Conservation (phyloP, 345 rosid species). For the Pseudoturritis turrita region DNA sequence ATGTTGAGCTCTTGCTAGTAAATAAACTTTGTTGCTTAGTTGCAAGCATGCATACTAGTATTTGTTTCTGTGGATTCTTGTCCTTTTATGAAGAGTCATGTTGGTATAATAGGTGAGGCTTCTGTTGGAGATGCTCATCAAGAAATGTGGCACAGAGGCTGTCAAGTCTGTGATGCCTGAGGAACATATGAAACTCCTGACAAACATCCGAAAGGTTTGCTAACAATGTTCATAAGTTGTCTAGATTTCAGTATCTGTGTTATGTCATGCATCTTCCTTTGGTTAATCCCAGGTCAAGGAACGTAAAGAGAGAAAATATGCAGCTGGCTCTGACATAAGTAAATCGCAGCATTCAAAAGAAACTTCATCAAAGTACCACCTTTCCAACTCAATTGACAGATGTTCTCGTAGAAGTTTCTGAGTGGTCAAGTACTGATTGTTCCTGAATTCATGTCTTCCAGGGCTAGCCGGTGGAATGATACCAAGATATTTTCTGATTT, state of each 20-base stretch:
- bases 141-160: conserved; percentile 89
- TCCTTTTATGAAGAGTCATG: conserved; percentile 9
- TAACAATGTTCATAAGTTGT: background rate
- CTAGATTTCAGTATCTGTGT: background rate
- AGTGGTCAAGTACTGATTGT: background rate
- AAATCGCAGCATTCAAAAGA: conserved; percentile 69
- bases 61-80: conserved; percentile 1
- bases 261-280: conserved; percentile 14
- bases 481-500: conserved; percentile 88
- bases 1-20: background rate
- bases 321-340: conserved; percentile 53
- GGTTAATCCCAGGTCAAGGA: conserved; percentile 59
- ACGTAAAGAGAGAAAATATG: conserved; percentile 63
- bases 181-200: conserved; percentile 91
- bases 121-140: conserved; percentile 89
- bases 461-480: conserved; percentile 94
- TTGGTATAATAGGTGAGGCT: conserved; percentile 61
- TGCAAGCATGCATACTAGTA: background rate
- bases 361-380: conserved; percentile 70
- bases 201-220: conserved; percentile 88
- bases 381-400: background rate
- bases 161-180: conserved; percentile 97
- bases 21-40: background rate
- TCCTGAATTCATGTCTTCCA: conserved; percentile 26
- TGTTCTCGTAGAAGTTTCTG: conserved; percentile 5